These are phyloP conservation scores for Aureobasidium leucospermi DNA, from an alignment of 2,329 filamentous ascomycete genomes.

Conservation along the genomic window DNA sequence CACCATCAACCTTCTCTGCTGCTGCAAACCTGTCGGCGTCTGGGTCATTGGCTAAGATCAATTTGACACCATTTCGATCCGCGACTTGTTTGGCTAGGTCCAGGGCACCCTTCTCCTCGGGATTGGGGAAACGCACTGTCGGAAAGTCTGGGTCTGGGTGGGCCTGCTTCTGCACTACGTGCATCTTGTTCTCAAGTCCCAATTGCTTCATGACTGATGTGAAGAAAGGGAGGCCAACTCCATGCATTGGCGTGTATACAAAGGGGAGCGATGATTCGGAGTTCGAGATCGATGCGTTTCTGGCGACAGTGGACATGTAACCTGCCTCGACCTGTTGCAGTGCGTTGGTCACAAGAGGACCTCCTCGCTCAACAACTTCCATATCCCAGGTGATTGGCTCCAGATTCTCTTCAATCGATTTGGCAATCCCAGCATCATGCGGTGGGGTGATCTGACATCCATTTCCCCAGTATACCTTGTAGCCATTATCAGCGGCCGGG, in stretches of 20 bases:
- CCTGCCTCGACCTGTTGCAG: constrained; percentile 1
- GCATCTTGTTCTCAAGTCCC: constrained; percentile 38
- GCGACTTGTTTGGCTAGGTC: constrained; percentile 52
- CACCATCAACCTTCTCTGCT: constrained; percentile 49
- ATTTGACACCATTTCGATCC: constrained; percentile 37
- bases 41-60: constrained; percentile 58
- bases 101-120: constrained; percentile 56
- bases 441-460: constrained; percentile 60
- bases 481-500: constrained; percentile 57
- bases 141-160: constrained; percentile 57
- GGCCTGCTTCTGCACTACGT: constrained; percentile 44
- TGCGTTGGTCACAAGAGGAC: background rate
- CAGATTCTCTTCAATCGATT: constrained; percentile 48
- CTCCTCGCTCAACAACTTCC: background rate
- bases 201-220: constrained; percentile 31
- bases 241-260: constrained; percentile 52
- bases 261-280: constrained; percentile 26
- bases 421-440: constrained; percentile 51
- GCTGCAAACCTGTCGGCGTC: constrained; percentile 59
- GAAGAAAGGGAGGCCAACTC: constrained; percentile 46
- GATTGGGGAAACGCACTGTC: constrained; percentile 58
- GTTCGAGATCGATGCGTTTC: background rate
- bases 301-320: constrained; percentile 5
- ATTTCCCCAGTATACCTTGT: constrained; percentile 61
- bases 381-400: constrained; percentile 43